phyloP scores from a whole-genome alignment of 2,329 filamentous ascomycete genomes.

The Claviceps sp. region DNA sequence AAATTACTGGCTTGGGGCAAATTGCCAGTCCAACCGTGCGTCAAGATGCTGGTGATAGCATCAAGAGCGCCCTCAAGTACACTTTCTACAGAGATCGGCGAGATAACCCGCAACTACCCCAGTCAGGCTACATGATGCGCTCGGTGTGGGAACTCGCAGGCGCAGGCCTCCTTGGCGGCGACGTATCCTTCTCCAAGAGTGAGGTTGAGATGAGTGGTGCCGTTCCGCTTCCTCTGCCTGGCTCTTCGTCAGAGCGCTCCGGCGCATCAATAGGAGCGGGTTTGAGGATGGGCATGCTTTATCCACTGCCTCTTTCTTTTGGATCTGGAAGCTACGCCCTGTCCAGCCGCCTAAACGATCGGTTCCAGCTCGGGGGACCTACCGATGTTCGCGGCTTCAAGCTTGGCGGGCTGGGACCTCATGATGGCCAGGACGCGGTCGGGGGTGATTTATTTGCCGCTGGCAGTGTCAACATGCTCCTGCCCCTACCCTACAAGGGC shows the following conservation, averaged over 20 bases:
- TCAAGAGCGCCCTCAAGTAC: conserved; percentile 79
- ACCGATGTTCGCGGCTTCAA: conserved; percentile 92
- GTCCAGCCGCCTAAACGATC: conserved; percentile 77
- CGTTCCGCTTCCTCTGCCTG: conserved; percentile 58
- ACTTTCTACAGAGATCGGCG: conserved; percentile 68
- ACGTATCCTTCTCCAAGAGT: conserved; percentile 89
- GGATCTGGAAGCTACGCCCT: conserved; percentile 36
- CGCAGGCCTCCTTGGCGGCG: conserved; percentile 67
- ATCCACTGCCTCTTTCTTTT: conserved; percentile 59
- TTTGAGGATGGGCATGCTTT: conserved; percentile 69
- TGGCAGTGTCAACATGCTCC: conserved; percentile 69
- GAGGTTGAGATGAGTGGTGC: conserved; percentile 73
- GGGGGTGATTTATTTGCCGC: conserved; percentile 90
- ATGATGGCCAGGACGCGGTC: conserved; percentile 72
- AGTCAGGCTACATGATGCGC: conserved; percentile 67
- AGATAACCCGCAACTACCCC: conserved; percentile 75
- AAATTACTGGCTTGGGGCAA: conserved; percentile 65
- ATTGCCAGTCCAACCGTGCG: conserved; percentile 72
- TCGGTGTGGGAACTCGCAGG: conserved; percentile 75
- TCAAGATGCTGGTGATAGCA: conserved; percentile 73
- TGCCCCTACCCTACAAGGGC: conserved; percentile 72
- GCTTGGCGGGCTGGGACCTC: conserved; percentile 75
- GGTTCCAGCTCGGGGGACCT: conserved; percentile 87
- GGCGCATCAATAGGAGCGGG: conserved; percentile 76
- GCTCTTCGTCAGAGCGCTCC: conserved; percentile 46